Evolutionary conservation across 2,329 filamentous ascomycete genomes (phyloP), one percentile per base, ranked within the genome.

Genomic region (Hyphodiscus sp.): DNA sequence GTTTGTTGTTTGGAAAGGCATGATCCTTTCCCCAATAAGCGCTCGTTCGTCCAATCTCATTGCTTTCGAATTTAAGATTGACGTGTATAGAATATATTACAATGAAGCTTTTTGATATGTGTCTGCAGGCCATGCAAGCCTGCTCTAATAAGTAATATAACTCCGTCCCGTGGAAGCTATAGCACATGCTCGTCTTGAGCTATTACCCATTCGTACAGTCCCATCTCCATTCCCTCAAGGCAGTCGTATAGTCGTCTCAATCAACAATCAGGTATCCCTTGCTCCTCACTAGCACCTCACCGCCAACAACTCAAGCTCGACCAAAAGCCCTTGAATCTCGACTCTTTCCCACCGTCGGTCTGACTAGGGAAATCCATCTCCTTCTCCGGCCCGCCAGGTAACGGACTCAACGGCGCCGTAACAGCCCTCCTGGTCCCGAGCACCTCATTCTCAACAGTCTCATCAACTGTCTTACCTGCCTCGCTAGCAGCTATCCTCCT

Each of bases 371-470:
- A 49, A 26, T 47, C 30, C 48, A 62, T 29, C 41, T 58, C 57
- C 50, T 66, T 62, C 50, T 65, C 60, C 1, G 52, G 54, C 0
- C 61, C 58, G 2, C 57, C 56, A 48, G 64, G 63, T 20, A 67
- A 49, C 1, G 65, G 65, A 51, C 63, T 67, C 50, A 67, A 48
- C 30, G 65, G 65, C 44, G 63, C 63, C 20, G 65, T 67, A 1
- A 60, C 54, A 1, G 64, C 65, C 46, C 63, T 58, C 41, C 60
- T 62, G n/a, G 63, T 63, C 1, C 61, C 62, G 15, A 58, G 20
- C 6, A 44, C 51, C 41, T 55, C 49, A 20, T 49, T 29, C 51
- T 53, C 44, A 20, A 33, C 43, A 15, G 45, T 33, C 45, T 45
- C 47, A 4, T 20, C 47, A 42, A 47, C 45, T 19, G 5, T 41